These are phyloP conservation scores for Lyophyllum semitale DNA, from an alignment of 768 basidiomycete genomes.

Conservation along the genomic window DNA sequence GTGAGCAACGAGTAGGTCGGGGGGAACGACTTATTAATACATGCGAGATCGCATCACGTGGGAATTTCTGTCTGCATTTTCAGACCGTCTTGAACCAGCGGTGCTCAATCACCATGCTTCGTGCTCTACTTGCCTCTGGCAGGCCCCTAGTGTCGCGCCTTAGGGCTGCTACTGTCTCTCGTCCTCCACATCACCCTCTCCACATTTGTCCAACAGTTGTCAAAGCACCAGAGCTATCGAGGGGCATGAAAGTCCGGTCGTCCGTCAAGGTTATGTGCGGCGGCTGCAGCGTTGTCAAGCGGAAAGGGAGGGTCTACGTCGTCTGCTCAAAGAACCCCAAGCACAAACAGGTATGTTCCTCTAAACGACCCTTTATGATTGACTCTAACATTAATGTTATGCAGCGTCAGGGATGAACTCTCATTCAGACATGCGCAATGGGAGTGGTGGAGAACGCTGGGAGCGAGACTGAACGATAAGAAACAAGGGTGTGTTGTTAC, in stretches of 20 bases:
- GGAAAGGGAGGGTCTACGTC: constrained; percentile 91
- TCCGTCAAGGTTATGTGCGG: constrained; percentile 95
- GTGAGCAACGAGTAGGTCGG: too few species aligned
- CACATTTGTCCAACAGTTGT: constrained; percentile 24
- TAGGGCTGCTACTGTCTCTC: constrained; percentile 34
- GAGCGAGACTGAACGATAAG: neutral
- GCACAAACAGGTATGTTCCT: constrained; percentile 83
- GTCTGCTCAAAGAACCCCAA: constrained; percentile 94
- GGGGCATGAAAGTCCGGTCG: constrained; percentile 96
- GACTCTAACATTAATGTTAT: constrained; percentile 14
- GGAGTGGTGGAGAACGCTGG: neutral
- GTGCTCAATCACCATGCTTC: constrained; percentile 48
- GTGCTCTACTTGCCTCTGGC: constrained; percentile 63
- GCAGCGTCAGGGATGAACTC: constrained; percentile 66
- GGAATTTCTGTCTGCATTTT: too few species aligned
- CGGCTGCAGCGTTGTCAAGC: constrained; percentile 83
- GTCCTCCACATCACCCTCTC: constrained; percentile 30
- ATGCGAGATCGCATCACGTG: constrained; percentile 8
- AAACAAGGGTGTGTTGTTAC: neutral
- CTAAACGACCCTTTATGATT: neutral
- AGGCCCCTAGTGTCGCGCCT: constrained; percentile 62
- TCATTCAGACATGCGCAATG: neutral
- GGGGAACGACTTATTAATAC: too few species aligned
- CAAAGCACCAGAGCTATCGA: constrained; percentile 39
- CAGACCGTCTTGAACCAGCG: too few species aligned